Base-by-base conservation (phyloP, 164 flowering plant species). In the Saururus chinensis region DNA sequence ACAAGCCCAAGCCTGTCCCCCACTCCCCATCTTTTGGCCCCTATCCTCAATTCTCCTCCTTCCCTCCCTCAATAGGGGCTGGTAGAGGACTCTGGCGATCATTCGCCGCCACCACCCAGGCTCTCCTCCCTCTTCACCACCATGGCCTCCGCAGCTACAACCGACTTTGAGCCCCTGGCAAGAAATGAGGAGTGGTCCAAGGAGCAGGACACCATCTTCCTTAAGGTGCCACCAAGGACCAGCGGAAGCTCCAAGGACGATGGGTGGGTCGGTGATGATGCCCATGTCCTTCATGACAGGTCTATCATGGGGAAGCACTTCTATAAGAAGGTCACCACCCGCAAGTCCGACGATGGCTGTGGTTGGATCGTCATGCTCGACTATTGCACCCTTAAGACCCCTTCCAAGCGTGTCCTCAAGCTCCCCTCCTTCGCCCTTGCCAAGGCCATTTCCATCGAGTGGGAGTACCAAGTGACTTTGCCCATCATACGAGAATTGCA, bases 381-480 rank as follows among this genome's bases (percentile, higher is more conserved):
- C 83, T 90, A 88, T 53, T 72, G 98, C 60, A 93, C 98, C 40
- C 90, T 93, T 0, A 93, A 86, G 68, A 81, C 92, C 0, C 98
- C 96, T 19, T 68, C 86, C n/a, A 93, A 86, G 75, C 75, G 92
- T 54, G 79, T 86, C 45, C 87, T 90, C 59, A 88, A 86, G 80
- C 79, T 89, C 40, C 95, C 95, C 0, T 77, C 84, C 60, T 73
- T 71, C n/a, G 66, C 74, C 58, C 88, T 93, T 19, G 96, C 97
- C 41, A 80, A 82, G 65, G 97, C 98, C 48, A 77, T 93, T 60
- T 97, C 96, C 61, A 95, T 89, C 55, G 98, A 93, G 67, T 93
- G 97, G 98, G 95, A 88, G 49, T 93, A 84, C 61, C 97, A 93
- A 91, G 97, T 92, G n/a, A n/a, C n/a, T n/a, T n/a, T n/a, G n/a